phyloP scores from a whole-genome alignment of 768 basidiomycete genomes.

The Trametes meyenii region DNA sequence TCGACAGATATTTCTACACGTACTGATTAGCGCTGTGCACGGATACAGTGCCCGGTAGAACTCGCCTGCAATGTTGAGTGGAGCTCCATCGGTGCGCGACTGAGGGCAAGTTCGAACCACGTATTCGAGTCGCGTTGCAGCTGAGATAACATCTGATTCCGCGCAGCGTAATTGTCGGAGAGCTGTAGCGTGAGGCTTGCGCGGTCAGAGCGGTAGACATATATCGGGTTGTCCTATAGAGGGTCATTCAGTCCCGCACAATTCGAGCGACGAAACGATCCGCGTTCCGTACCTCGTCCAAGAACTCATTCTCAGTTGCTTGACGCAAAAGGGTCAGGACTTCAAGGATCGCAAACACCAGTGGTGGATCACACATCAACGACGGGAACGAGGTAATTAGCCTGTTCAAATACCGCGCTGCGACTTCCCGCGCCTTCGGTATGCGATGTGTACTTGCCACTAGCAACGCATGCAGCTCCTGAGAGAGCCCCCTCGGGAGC shows the following conservation, averaged over 20 bases:
- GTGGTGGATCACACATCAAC: conserved; percentile 85
- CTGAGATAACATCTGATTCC: conserved; percentile 81
- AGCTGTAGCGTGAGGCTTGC: conserved; percentile 75
- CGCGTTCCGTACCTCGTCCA: conserved; percentile 70
- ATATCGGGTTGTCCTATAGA: conserved; percentile 81
- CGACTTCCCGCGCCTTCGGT: conserved; percentile 78
- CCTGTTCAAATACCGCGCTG: conserved; percentile 80
- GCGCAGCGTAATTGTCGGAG: conserved; percentile 81
- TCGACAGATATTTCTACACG: conserved; percentile 81
- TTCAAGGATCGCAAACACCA: conserved; percentile 90
- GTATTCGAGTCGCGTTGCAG: conserved; percentile 71
- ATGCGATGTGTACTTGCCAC: conserved; percentile 82
- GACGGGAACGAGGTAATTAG: conserved; percentile 92
- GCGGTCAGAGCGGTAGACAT: conserved; percentile 80
- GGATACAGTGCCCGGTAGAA: not conserved
- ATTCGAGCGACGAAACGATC: not conserved
- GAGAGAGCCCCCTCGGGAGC: conserved; percentile 65
- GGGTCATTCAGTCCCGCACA: no score
- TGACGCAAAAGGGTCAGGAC: conserved; percentile 86
- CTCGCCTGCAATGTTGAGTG: conserved; percentile 89
- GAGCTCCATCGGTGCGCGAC: conserved; percentile 88
- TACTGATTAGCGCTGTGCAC: not conserved
- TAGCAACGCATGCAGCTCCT: conserved; percentile 76
- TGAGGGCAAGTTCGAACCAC: conserved; percentile 89
- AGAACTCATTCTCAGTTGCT: conserved; percentile 88